Conservation (phyloP, 192 early-diverging fungal genomes). For the Martensiomyces pterosporus region DNA sequence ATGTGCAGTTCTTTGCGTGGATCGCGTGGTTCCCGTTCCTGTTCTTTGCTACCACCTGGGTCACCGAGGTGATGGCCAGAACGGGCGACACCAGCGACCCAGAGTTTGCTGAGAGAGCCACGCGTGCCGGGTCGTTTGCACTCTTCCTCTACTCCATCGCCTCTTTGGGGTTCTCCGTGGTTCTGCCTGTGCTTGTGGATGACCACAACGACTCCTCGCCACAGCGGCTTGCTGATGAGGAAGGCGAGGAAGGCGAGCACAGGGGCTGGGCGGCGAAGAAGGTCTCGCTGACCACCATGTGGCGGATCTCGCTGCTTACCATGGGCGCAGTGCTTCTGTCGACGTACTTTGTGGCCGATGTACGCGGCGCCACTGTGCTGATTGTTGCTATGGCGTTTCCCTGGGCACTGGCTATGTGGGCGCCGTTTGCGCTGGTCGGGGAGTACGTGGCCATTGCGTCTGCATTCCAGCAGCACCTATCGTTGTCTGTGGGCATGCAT, state of each 20-base stretch:
- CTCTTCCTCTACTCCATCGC: slow-evolving; percentile 76
- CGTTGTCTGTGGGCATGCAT: too few species aligned
- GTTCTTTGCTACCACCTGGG: slow-evolving; percentile 72
- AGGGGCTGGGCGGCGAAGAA: neutral
- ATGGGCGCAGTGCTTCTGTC: slow-evolving; percentile 62
- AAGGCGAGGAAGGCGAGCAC: neutral
- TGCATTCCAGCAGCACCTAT: too few species aligned
- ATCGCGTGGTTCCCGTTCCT: slow-evolving; percentile 98
- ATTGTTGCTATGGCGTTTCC: slow-evolving; percentile 75
- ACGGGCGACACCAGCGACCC: slow-evolving; percentile 24
- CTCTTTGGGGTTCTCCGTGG: slow-evolving; percentile 54
- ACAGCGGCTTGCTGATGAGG: too few species aligned
- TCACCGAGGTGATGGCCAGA: slow-evolving; percentile 38
- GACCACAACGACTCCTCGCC: too few species aligned
- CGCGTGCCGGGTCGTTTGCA: slow-evolving; percentile 82
- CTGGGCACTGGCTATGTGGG: slow-evolving; percentile 87
- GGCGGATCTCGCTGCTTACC: slow-evolving; percentile 65
- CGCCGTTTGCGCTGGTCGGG: slow-evolving; percentile 88
- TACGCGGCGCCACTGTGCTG: slow-evolving; percentile 59
- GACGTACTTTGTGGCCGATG: slow-evolving; percentile 61
- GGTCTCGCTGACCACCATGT: slow-evolving; percentile 54
- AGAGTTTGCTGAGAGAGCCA: slow-evolving; percentile 55
- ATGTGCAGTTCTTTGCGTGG: slow-evolving; percentile 94
- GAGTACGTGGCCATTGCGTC: slow-evolving; percentile 47
- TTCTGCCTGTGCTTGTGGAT: slow-evolving; percentile 29